These are phyloP conservation scores for Aspergillus campestris DNA, from an alignment of 495 filamentous ascomycete species.

Conservation along the genomic window DNA sequence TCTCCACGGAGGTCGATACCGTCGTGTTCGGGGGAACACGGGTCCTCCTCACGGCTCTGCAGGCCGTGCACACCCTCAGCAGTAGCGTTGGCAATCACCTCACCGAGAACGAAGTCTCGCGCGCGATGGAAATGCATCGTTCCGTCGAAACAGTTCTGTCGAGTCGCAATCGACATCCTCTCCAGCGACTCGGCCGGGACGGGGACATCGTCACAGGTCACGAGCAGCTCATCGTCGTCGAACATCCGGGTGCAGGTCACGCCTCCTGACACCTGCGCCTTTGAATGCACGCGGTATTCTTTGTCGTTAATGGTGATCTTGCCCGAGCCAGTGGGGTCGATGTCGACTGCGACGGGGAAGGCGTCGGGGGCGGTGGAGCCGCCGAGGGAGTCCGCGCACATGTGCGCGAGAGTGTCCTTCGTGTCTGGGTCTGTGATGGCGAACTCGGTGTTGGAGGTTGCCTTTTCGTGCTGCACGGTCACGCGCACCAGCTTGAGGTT, in stretches of 20 bases:
- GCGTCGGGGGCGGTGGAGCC: background rate
- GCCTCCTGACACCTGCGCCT: conserved; percentile 1
- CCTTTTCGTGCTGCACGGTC: background rate
- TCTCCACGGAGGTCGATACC: background rate
- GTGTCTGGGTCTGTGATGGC: background rate
- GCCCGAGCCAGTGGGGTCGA: background rate
- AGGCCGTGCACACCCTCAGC: background rate
- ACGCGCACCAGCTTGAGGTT: background rate
- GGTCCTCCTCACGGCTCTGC: background rate
- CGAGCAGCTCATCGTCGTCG: conserved; percentile 1
- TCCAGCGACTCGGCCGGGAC: background rate
- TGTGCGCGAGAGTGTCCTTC: background rate
- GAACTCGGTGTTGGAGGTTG: background rate
- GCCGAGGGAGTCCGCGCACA: background rate
- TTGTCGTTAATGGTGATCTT: background rate
- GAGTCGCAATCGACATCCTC: background rate
- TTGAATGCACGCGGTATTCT: background rate
- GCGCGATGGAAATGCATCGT: too few species aligned
- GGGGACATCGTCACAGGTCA: conserved; percentile 2
- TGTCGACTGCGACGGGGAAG: background rate
- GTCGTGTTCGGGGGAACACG: background rate
- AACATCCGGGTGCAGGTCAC: conserved; percentile 3
- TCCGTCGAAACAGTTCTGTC: background rate
- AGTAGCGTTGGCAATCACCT: too few species aligned
- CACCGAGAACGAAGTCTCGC: too few species aligned